phyloP scores from a whole-genome alignment of 306 rosid genomes.

The Luffa acutangula region DNA sequence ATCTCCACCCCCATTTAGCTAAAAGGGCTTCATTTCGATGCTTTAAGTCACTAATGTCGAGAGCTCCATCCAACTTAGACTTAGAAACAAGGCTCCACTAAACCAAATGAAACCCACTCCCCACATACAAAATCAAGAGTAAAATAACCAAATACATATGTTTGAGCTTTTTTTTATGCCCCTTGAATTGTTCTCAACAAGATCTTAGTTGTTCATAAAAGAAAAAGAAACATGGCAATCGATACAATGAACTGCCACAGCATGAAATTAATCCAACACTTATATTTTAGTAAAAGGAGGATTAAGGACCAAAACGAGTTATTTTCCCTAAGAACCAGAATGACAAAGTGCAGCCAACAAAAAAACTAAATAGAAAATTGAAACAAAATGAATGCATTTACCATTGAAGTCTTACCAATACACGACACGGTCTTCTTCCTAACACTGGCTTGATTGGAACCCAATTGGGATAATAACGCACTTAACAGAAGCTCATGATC shows the following conservation, averaged over 20 bases:
- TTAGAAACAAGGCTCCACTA: no score
- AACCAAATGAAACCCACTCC: neutral
- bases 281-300: neutral
- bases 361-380: neutral
- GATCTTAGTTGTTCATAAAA: neutral
- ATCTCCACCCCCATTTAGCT: no score
- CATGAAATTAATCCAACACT: neutral
- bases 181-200: no score
- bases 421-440: constrained; percentile 88
- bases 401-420: constrained; percentile 43
- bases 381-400: neutral
- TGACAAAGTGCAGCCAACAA: neutral
- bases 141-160: neutral
- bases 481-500: constrained; percentile 65
- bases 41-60: no score
- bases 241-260: neutral
- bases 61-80: no score
- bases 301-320: neutral
- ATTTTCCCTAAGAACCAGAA: neutral
- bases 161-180: no score
- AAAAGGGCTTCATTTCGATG: no score
- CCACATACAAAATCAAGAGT: neutral
- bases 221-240: neutral
- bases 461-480: constrained; percentile 75
- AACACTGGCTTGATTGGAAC: constrained; percentile 82